Percentiles rank a stretch among this genome's conserved stretches.
Conservation (phyloP, 139 green algal genomes). For the Microglena sp. region DNA sequence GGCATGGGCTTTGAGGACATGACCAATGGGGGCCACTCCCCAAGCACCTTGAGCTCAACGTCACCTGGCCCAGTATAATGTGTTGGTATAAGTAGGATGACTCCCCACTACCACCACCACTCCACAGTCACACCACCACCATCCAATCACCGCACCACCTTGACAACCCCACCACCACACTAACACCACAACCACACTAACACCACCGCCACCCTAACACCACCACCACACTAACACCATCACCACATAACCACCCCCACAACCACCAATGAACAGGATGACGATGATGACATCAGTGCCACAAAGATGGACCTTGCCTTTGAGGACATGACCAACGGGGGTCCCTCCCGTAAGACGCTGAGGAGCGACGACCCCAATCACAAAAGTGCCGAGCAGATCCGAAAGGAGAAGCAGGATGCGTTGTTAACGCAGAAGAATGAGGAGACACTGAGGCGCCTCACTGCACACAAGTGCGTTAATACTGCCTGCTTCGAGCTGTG, state of each 20-base stretch:
- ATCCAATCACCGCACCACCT: too few species aligned
- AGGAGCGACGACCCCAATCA: constrained; percentile 68
- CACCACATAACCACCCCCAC: too few species aligned
- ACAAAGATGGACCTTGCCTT: neutral
- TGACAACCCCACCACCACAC: too few species aligned
- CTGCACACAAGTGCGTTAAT: constrained; percentile 21
- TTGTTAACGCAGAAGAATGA: constrained; percentile 74
- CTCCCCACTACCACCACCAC: too few species aligned
- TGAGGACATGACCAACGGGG: constrained; percentile 36
- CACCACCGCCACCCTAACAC: too few species aligned
- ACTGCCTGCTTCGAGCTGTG: neutral
- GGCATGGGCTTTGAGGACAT: constrained; percentile 13
- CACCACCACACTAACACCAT: too few species aligned
- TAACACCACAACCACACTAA: too few species aligned
- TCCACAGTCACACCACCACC: too few species aligned
- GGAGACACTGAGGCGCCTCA: constrained; percentile 62
- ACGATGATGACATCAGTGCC: neutral
- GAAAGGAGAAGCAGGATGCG: constrained; percentile 73
- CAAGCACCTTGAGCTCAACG: constrained; percentile 59
- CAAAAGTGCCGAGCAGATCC: constrained; percentile 55
- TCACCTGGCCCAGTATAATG: too few species aligned
- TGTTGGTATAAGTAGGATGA: too few species aligned
- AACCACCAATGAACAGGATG: neutral
- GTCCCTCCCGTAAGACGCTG: constrained; percentile 38
- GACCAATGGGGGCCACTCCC: constrained; percentile 26